Evolutionary conservation across 75 land plant genomes (phyloP), one percentile per base, ranked within the genome.

Genomic region (Cryptomeria japonica): DNA sequence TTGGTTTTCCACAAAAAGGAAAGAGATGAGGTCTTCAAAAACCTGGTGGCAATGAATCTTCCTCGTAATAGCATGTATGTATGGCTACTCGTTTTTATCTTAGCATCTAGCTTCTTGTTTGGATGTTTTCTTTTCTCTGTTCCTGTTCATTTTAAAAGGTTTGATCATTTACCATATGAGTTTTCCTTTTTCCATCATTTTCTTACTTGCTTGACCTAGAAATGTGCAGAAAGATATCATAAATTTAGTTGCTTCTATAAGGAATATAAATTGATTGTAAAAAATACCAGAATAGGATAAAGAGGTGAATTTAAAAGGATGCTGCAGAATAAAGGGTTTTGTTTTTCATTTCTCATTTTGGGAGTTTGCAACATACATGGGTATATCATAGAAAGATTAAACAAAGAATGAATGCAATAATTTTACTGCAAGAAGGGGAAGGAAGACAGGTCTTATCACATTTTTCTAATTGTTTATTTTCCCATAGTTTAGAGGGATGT

Each of bases 21-120:
- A 90, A 95, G 99, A 80, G 99, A 98, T 87, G 99, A 98, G 86
- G 99, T 98, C 16, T 98, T 98, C 89, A 97, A 92, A 83, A 98
- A 98, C 89, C 92, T 98, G 84, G 90, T 96, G 84, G 93, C 99
- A 8, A 91, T 96, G 94, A 97, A 97, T 93, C 97, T 98, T 86
- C 99, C 99, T 31, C 91, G 99, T 82, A 98, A 96, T 86, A 96
- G 96, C 96, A 97, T 95, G 99, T 98, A 97, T 55, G 95, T 55
- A 93, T 42, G 28, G 16, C 46, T 82, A 86, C 68, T 28, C 46
- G 56, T 58, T 70, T 41, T 82, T 39, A 82, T 44, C 53, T 46
- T 46, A 25, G 32, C 47, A 32, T 49, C 51, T 82, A 13, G n/a
- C 49, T 42, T 83, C 12, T 49, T 84, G 68, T 84, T 75, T 44